Percentiles rank a stretch among this genome's conserved stretches.
phyloP scores from a whole-genome alignment of 2,329 filamentous ascomycete species.

The Alternaria conjuncta region DNA sequence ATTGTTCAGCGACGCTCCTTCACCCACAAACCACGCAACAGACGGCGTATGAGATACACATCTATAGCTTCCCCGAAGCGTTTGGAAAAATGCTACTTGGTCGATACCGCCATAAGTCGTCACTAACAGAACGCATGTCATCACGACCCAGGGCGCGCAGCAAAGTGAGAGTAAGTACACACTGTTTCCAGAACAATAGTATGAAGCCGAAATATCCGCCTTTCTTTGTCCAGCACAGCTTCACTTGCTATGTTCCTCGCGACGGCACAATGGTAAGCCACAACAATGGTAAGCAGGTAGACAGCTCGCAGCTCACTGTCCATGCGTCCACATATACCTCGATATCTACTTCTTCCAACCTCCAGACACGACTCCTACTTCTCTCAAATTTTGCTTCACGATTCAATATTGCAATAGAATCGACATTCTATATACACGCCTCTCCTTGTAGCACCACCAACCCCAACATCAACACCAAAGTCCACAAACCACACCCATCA shows the following conservation, averaged over 20 bases:
- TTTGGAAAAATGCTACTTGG: neutral
- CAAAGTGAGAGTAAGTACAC: neutral
- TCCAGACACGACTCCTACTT: neutral
- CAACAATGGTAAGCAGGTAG: conserved; percentile 1
- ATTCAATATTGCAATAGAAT: neutral
- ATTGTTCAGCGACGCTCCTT: neutral
- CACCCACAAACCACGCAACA: neutral
- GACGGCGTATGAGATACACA: neutral
- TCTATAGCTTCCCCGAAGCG: neutral
- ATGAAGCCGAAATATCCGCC: neutral
- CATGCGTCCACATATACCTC: neutral
- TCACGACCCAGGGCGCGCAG: neutral
- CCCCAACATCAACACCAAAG: neutral
- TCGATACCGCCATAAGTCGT: neutral
- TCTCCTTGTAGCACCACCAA: neutral
- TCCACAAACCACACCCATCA: neutral
- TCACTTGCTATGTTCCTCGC: neutral
- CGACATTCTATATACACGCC: too few relatives aligned
- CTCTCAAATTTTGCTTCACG: neutral
- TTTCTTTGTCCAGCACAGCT: neutral
- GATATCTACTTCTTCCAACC: neutral
- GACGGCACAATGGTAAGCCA: neutral
- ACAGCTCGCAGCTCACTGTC: neutral
- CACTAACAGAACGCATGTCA: neutral
- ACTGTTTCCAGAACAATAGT: neutral